These are phyloP conservation scores for Chrysanthemum makinoi DNA, from an alignment of 129 eudicot genomes.

Conservation along the genomic window DNA sequence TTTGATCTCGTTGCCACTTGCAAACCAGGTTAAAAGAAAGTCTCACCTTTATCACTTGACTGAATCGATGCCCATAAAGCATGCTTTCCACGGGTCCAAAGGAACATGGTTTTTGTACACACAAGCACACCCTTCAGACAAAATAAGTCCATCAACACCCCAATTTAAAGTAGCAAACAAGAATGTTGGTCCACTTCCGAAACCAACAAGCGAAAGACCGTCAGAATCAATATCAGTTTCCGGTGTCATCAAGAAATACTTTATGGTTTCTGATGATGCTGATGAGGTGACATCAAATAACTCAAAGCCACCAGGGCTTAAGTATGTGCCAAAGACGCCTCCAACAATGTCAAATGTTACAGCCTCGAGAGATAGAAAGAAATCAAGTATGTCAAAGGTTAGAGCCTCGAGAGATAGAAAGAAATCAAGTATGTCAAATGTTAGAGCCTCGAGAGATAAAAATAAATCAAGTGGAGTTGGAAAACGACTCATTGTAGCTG, in stretches of 20 bases:
- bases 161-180: constrained; percentile 27
- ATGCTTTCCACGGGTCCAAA: constrained; percentile 46
- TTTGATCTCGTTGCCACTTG: constrained; percentile 2
- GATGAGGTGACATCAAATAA: constrained; percentile 51
- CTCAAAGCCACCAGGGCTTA: background rate
- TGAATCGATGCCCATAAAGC: constrained; percentile 55
- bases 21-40: constrained; percentile 56
- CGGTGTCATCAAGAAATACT: constrained; percentile 69
- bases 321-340: constrained; percentile 24
- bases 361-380: constrained; percentile 16
- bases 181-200: constrained; percentile 13
- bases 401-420: constrained; percentile 15
- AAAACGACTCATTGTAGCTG: constrained; percentile 46
- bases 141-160: constrained; percentile 1
- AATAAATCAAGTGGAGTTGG: constrained; percentile 45
- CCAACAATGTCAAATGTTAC: constrained; percentile 22
- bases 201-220: constrained; percentile 20
- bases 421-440: constrained; percentile 12
- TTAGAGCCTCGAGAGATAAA: constrained; percentile 18
- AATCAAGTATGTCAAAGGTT: constrained; percentile 13
- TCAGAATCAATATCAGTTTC: constrained; percentile 57
- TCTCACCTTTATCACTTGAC: constrained; percentile 58
- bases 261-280: constrained; percentile 35
- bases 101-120: constrained; percentile 45
- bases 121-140: constrained; percentile 26